Evolutionary conservation across 768 basidiomycete species (phyloP), one percentile per base, ranked within the genome.

Genomic region (Suillus weaverae): DNA sequence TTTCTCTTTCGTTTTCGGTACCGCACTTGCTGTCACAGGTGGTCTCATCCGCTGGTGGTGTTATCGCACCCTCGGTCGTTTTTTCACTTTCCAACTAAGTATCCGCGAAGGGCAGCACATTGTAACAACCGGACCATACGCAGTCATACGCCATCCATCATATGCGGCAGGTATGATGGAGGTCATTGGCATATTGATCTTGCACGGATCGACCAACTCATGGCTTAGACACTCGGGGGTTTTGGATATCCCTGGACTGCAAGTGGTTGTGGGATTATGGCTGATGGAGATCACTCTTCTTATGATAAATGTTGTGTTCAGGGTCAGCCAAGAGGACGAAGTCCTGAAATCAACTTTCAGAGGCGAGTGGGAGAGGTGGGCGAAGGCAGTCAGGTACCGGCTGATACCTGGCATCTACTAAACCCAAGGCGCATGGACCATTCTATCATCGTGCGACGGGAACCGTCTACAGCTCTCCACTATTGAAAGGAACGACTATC

Each of bases 71-170:
- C 76, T 83, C 5, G 79, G 79, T 5, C 72, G 72, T 3, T 68
- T 81, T n/a, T 83, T 81, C 70, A 83, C 81, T 0, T 82, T 82
- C 63, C 80, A 82, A 56, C 77, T 82, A 41, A 77, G 78, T 43
- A 78, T 81, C 46, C 78, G 75, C 10, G 75, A 74, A 1, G 72
- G 78, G 62, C 81, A 83, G 67, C 71, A 75, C 62, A 77, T 83
- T 50, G 71, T 83, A 62, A 81, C 78, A 1, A 68, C 73, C n/a
- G 81, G 81, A 0, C 81, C 81, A 1, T 83, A 83, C 57, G 71
- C 79, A n/a, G 77, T 77, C 73, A 78, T 81, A 10, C 77, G 81
- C 48, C 81, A 83, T 67, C 81, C 81, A 46, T 77, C 79, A 68
- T 83, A 83, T 65, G 76, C 78, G 10, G 80, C 78, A n/a, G 73